Conservation (phyloP, 768 basidiomycete genomes). For the Amanita exitialis region DNA sequence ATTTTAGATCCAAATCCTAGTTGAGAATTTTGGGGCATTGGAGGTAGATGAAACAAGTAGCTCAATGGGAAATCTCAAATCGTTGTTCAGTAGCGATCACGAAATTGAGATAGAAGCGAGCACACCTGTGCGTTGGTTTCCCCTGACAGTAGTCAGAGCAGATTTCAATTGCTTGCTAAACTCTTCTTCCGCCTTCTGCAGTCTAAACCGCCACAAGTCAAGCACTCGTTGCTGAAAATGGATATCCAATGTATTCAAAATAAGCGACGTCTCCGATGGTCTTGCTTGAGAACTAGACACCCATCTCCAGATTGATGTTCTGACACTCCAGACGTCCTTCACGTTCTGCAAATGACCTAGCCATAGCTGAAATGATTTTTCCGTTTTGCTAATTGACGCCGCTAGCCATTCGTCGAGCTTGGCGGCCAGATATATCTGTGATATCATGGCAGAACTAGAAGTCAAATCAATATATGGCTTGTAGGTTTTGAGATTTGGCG, state of each 20-base stretch:
- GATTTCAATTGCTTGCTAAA: conserved; percentile 35
- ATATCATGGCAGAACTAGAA: conserved; percentile 44
- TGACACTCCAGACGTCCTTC: conserved; percentile 64
- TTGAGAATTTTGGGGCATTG: conserved; percentile 36
- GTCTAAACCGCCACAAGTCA: conserved; percentile 45
- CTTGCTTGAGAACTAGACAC: conserved; percentile 34
- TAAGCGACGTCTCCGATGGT: conserved; percentile 30
- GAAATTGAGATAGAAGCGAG: neutral
- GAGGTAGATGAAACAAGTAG: conserved; percentile 39
- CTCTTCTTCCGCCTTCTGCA: conserved; percentile 31
- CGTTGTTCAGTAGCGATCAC: neutral
- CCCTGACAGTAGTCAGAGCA: conserved; percentile 24
- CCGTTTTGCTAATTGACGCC: conserved; percentile 36
- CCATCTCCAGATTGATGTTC: conserved; percentile 40
- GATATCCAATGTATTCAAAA: conserved; percentile 41
- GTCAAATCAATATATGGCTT: conserved; percentile 76
- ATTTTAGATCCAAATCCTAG: conserved; percentile 25
- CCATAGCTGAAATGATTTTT: conserved; percentile 41
- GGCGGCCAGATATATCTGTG: conserved; percentile 29
- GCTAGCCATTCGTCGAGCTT: conserved; percentile 59
- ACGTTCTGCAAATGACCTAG: conserved; percentile 47
- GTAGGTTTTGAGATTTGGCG: conserved; percentile 60
- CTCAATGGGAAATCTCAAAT: neutral
- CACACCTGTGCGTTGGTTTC: conserved; percentile 19
- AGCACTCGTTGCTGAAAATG: conserved; percentile 43